Evolutionary conservation across 495 filamentous ascomycete species (phyloP).

Genomic region (Podospora anserina): DNA sequence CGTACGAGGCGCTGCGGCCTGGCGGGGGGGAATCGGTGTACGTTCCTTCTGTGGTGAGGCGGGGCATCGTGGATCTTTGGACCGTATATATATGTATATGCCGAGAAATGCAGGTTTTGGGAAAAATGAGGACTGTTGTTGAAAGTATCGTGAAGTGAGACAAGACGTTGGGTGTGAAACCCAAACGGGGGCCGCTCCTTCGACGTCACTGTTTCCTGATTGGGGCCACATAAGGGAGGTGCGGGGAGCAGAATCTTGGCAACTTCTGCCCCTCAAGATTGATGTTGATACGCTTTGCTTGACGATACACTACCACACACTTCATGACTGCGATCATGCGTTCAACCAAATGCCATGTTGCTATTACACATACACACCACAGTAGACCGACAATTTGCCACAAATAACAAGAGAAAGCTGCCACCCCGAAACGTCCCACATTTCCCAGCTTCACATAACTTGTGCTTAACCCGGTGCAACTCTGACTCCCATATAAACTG

Average conservation of each 20-base stretch:
- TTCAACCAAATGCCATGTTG: neutral
- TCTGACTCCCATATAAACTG: neutral
- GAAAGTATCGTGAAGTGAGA: neutral
- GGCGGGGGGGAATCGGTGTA: neutral
- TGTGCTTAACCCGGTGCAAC: neutral
- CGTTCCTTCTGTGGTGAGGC: neutral
- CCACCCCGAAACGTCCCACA: neutral
- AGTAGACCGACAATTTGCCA: neutral
- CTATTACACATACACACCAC: neutral
- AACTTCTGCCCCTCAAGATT: neutral
- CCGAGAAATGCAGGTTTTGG: neutral
- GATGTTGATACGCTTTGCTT: neutral
- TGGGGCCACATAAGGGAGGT: neutral
- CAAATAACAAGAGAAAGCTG: slow-evolving; percentile 13
- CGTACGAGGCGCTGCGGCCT: neutral
- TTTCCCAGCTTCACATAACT: neutral
- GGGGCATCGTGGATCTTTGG: neutral
- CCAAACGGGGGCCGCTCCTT: neutral
- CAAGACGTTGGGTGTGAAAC: neutral
- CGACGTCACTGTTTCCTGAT: neutral
- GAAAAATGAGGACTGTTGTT: neutral
- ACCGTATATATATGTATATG: neutral
- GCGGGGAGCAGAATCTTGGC: neutral
- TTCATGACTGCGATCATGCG: neutral
- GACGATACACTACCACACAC: neutral